Conservation (phyloP, 2,329 filamentous ascomycete species). For the Neurospora sp. region DNA sequence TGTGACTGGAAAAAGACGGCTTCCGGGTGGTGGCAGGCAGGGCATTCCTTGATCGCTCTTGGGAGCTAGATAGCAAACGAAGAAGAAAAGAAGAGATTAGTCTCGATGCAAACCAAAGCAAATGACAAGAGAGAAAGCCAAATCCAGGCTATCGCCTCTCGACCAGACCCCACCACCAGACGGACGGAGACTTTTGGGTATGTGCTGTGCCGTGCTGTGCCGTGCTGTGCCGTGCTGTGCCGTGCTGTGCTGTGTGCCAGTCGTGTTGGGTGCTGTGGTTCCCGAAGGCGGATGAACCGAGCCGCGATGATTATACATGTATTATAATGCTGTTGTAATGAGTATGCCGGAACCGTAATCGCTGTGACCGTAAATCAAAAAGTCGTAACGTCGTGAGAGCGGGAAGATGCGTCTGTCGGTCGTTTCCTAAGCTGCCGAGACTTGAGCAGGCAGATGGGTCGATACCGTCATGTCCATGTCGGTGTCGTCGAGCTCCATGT, state of each 20-base stretch:
- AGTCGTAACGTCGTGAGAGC: background rate
- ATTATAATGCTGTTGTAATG: background rate
- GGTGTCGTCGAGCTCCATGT: slow-evolving; percentile 9
- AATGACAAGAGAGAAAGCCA: background rate
- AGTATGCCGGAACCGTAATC: background rate
- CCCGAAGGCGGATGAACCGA: background rate
- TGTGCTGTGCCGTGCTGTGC: background rate
- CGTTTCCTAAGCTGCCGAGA: background rate
- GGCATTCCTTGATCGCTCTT: slow-evolving; percentile 76
- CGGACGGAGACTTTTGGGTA: background rate
- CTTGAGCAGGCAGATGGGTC: background rate
- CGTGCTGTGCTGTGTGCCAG: background rate
- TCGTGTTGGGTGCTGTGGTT: background rate
- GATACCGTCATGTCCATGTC: background rate
- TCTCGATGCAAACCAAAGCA: slow-evolving; percentile 11
- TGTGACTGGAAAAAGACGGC: slow-evolving; percentile 99
- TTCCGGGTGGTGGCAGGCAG: slow-evolving; percentile 74
- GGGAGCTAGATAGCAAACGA: slow-evolving; percentile 61
- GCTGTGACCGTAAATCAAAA: background rate
- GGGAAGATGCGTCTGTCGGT: background rate
- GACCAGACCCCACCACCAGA: background rate
- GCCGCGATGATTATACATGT: background rate
- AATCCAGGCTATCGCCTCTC: slow-evolving; percentile 1
- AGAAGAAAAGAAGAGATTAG: slow-evolving; percentile 33
- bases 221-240: background rate